A percentile compares a stretch with the other conserved stretches of the same genome.
phyloP scores from a whole-genome alignment of 2,329 filamentous ascomycete genomes.

The Chaetomiaceae sp. region DNA sequence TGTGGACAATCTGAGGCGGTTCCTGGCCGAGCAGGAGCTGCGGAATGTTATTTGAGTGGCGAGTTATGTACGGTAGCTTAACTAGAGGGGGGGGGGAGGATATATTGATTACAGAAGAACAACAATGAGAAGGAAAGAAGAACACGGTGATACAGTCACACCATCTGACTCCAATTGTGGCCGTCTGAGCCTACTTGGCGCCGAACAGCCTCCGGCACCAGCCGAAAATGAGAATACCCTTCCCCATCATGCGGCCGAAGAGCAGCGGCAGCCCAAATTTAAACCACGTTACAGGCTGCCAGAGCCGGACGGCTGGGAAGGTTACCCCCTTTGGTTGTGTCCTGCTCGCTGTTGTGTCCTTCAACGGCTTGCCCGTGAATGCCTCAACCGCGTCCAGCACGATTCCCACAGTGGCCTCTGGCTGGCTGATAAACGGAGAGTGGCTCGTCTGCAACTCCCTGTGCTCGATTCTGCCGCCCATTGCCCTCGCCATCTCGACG shows the following conservation, averaged over 20 bases:
- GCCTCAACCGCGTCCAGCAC: constrained; percentile 35
- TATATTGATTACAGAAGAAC: no score
- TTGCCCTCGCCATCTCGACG: constrained; percentile 36
- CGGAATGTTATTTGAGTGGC: constrained; percentile 41
- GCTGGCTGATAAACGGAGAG: constrained; percentile 45
- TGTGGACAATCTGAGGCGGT: constrained; percentile 55
- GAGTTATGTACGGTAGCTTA: no score
- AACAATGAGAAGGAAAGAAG: no score
- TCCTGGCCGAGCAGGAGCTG: constrained; percentile 54
- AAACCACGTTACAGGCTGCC: constrained; percentile 10
- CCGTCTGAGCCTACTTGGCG: no score
- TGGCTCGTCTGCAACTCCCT: constrained; percentile 43
- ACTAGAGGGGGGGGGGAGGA: no score
- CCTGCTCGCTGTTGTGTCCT: not conserved
- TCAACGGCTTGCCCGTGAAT: constrained; percentile 18
- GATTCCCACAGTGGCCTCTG: constrained; percentile 36
- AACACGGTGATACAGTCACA: no score
- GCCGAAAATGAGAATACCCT: constrained; percentile 4
- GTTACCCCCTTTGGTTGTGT: not conserved
- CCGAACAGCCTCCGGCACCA: constrained; percentile 4
- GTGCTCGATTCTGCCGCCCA: constrained; percentile 34
- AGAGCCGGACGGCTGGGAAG: constrained; percentile 5
- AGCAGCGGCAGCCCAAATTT: constrained; percentile 11
- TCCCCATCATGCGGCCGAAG: constrained; percentile 11
- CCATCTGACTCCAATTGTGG: no score